phyloP scores from a whole-genome alignment of 176 grass and related monocot species.

The Aegilops umbellulata region DNA sequence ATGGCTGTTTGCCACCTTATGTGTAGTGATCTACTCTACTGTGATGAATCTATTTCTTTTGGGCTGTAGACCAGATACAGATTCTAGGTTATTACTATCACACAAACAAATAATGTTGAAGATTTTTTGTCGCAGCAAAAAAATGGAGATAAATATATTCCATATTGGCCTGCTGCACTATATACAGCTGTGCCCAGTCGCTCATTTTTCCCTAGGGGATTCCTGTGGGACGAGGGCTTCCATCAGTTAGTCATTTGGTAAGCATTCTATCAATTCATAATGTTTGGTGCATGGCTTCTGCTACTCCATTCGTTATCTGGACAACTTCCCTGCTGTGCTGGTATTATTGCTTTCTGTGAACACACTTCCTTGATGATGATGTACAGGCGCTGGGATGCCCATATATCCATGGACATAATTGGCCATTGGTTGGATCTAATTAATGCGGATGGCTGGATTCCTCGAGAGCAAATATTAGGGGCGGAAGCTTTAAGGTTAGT shows the following conservation, averaged over 20 bases:
- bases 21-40: conserved; percentile 9
- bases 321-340: conserved; percentile 13
- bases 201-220: conserved; percentile 94
- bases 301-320: neutral
- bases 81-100: neutral
- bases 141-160: conserved; percentile 84
- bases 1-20: neutral
- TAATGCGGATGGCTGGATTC: conserved; percentile 99
- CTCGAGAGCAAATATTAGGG: conserved; percentile 95
- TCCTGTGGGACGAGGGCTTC: conserved; percentile 98
- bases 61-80: neutral
- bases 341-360: conserved; percentile 25
- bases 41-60: neutral
- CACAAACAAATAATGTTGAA: conserved; percentile 20
- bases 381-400: conserved; percentile 84
- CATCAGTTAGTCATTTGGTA: conserved; percentile 92
- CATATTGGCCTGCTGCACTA: conserved; percentile 84
- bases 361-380: conserved; percentile 1
- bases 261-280: conserved; percentile 22
- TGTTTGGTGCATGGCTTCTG: conserved; percentile 6
- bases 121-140: conserved; percentile 68
- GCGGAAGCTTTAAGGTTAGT: conserved; percentile 95
- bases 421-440: conserved; percentile 97
- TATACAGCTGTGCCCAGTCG: conserved; percentile 97
- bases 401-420: conserved; percentile 96